Evolutionary conservation across 495 filamentous ascomycete genomes (phyloP).

Genomic region (Clohesyomyces aquaticus): DNA sequence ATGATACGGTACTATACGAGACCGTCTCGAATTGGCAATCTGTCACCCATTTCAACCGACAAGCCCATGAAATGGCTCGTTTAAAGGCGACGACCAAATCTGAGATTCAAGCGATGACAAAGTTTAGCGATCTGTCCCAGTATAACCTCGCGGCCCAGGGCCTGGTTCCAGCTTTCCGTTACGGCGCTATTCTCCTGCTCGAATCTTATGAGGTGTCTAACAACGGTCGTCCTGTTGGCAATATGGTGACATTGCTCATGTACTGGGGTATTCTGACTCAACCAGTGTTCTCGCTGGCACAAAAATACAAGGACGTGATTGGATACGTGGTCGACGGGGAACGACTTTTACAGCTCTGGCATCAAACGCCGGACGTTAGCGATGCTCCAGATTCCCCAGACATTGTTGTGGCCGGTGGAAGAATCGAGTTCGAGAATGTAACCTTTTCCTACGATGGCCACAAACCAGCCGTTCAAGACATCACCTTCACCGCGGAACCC

Average conservation of each 20-base stretch:
- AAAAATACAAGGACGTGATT: slow-evolving; percentile 58
- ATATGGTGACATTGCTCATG: slow-evolving; percentile 69
- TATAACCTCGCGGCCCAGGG: slow-evolving; percentile 56
- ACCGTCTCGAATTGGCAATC: slow-evolving; percentile 71
- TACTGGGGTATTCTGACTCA: slow-evolving; percentile 63
- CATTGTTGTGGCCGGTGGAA: slow-evolving; percentile 61
- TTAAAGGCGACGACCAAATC: slow-evolving; percentile 52
- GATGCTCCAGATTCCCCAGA: slow-evolving; percentile 60
- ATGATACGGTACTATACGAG: slow-evolving; percentile 63
- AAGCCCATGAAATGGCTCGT: slow-evolving; percentile 64
- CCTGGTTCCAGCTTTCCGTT: slow-evolving; percentile 63
- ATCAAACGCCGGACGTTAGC: slow-evolving; percentile 64
- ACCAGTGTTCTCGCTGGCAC: slow-evolving; percentile 68
- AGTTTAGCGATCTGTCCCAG: slow-evolving; percentile 42
- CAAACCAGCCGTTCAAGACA: slow-evolving; percentile 65
- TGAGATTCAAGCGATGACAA: slow-evolving; percentile 38
- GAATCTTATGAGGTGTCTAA: slow-evolving; percentile 67
- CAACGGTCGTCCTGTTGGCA: slow-evolving; percentile 62
- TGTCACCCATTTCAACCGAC: slow-evolving; percentile 71
- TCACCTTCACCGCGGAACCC: slow-evolving; percentile 58
- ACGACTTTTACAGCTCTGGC: slow-evolving; percentile 70
- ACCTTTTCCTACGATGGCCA: slow-evolving; percentile 72
- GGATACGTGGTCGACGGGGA: slow-evolving; percentile 71
- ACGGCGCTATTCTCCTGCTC: slow-evolving; percentile 66
- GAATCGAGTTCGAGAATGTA: slow-evolving; percentile 67